Conservation (phyloP, 371 early-diverging fungal species). For the Mucor circinelloides region DNA sequence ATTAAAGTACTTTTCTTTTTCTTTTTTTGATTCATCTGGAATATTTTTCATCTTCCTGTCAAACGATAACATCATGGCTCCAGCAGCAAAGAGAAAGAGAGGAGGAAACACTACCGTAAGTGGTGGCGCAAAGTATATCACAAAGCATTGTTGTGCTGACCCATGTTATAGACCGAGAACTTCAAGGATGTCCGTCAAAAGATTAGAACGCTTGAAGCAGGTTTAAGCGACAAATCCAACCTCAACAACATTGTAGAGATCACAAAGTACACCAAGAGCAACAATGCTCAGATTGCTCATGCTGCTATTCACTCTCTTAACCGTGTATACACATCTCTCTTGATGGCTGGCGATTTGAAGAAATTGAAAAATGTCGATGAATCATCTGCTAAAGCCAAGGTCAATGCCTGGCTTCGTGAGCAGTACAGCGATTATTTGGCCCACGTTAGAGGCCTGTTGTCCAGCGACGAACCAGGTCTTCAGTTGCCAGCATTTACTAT, state of each 20-base stretch:
- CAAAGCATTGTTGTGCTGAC: background rate
- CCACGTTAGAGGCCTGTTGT: constrained; percentile 51
- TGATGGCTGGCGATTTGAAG: constrained; percentile 70
- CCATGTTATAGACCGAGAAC: constrained; percentile 2
- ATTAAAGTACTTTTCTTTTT: background rate
- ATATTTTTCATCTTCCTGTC: background rate
- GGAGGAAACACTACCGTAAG: constrained; percentile 7
- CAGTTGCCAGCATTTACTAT: constrained; percentile 77
- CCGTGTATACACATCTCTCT: constrained; percentile 68
- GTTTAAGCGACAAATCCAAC: constrained; percentile 57
- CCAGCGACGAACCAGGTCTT: constrained; percentile 70
- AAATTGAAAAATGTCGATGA: constrained; percentile 36
- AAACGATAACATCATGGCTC: constrained; percentile 13
- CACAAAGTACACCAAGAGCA: constrained; percentile 47
- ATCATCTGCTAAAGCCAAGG: constrained; percentile 52
- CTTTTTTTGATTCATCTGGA: background rate
- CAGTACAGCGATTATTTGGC: constrained; percentile 66
- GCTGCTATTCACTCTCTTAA: constrained; percentile 73
- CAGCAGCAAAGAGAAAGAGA: constrained; percentile 26
- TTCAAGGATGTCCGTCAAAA: constrained; percentile 32
- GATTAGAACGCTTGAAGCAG: constrained; percentile 57
- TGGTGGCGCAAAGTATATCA: background rate
- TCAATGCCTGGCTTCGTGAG: constrained; percentile 74
- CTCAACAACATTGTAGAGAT: constrained; percentile 65
- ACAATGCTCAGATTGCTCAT: constrained; percentile 37